Evolutionary conservation across 805 yeast genomes (phyloP), one percentile per base, ranked within the genome.

Genomic region (Metschnikowia aberdeeniae): DNA sequence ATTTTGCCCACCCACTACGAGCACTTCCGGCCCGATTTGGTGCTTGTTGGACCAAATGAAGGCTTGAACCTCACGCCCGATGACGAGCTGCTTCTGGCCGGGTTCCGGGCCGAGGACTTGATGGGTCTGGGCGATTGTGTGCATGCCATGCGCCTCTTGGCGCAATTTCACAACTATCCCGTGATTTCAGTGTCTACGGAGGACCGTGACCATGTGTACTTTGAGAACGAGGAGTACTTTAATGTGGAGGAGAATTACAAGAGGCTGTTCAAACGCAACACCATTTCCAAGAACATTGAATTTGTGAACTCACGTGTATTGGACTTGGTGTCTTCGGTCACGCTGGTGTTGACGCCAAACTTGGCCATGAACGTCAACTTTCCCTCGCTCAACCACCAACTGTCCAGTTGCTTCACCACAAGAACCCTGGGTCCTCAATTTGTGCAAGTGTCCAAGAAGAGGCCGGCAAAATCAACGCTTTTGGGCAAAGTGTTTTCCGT

Each of bases 41-140:
- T 68, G 10, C 35, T 68, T 13, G 34, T 65, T 7, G 72, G 73
- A 3, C 72, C 73, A 12, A 60, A 61, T 45, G 66, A 62, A 47
- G 68, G 66, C 8, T 41, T 51, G 19, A 44, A 50, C 7, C 45
- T 51, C 32, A 50, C 54, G 2, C 40, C 41, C 13, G 39, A 35
- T 11, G 40, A 27, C 12, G 13, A 34, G 10, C 40, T 30, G 26
- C 22, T 17, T 17, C 27, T 44, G 4, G 7, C 27, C 5, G 45
- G 49, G 8, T 36, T 51, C 14, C 30, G 37, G 13, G 42, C 39
- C 24, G 51, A 43, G 26, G 52, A 50, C 27, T 39, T 45, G 42
- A 20, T 31, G 11, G 11, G 26, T 11, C 27, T 28, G 26, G 35
- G 34, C 7, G 44, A 46, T 32, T 42, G 39, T 11, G 47, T 50